Base-by-base conservation (phyloP, 2,329 filamentous ascomycete genomes). In the Pseudopyrenochaeta lycopersici region DNA sequence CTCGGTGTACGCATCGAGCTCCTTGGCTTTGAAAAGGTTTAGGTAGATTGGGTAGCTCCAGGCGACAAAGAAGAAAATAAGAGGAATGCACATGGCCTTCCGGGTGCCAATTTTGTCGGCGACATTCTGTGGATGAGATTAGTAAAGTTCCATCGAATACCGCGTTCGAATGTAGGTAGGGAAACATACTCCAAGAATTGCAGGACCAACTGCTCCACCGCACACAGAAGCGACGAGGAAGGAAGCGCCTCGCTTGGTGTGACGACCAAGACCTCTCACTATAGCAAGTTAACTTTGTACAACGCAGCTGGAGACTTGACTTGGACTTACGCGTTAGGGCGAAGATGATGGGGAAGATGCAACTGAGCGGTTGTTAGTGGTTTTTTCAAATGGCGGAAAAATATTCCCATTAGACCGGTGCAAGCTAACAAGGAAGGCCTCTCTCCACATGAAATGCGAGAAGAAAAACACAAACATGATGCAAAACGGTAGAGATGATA, bases 341-440 rank as follows among this genome's bases (percentile, higher is more conserved):
- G 55, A 76, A 75, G 58, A 76, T 76, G 51, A 74, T 73, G 3
- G 74, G 72, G 66, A 77, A 76, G 51, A 76, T 72, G 54, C 71
- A 75, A 20, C 36, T 18, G 23, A 27, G 9, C 4, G 23, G 4
- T 27, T 15, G 33, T 17, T 7, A 36, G 33, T 36, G 17, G n/a
- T 3, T 15, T 2, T 36, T 15, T 17, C 4, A 15, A 15, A 36
- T 17, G 33, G 7, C n/a, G n/a, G n/a, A n/a, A n/a, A n/a, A n/a
- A n/a, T n/a, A n/a, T n/a, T n/a, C n/a, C n/a, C n/a, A n/a, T n/a
- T n/a, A n/a, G n/a, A n/a, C n/a, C n/a, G n/a, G n/a, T n/a, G n/a
- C n/a, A n/a, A n/a, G n/a, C n/a, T n/a, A n/a, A n/a, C n/a, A n/a
- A n/a, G n/a, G n/a, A n/a, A n/a, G n/a, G n/a, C n/a, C n/a, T n/a